These are phyloP conservation scores for Exophiala sp. DNA, from an alignment of 2,329 filamentous ascomycete species.

Conservation along the genomic window DNA sequence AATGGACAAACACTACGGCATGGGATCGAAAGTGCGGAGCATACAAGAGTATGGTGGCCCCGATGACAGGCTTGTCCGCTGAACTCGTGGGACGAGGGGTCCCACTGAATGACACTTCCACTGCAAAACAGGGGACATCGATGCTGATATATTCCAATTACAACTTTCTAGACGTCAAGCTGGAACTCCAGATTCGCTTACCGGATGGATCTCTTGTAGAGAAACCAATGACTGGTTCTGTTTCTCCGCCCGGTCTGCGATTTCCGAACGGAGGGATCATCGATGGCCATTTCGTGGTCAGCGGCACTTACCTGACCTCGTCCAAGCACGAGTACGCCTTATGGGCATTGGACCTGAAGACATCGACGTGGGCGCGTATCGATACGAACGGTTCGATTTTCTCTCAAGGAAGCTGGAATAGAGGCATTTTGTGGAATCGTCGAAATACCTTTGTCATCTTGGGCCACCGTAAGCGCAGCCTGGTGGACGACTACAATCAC, in stretches of 20 bases:
- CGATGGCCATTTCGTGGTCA: constrained; percentile 94
- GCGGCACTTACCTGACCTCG: constrained; percentile 93
- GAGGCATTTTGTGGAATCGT: constrained; percentile 87
- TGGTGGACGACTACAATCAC: constrained; percentile 98
- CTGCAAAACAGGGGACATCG: constrained; percentile 46
- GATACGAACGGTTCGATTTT: constrained; percentile 93
- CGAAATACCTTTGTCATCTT: constrained; percentile 94
- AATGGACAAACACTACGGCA: constrained; percentile 87
- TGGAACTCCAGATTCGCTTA: constrained; percentile 84
- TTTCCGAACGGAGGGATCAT: constrained; percentile 96
- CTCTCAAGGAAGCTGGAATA: constrained; percentile 95
- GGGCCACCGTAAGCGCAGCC: constrained; percentile 84
- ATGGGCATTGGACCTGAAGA: constrained; percentile 88
- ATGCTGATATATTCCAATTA: constrained; percentile 99
- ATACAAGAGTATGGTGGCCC: constrained; percentile 91
- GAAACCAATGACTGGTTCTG: constrained; percentile 80
- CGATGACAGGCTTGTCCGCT: constrained; percentile 53
- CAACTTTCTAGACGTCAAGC: constrained; percentile 94
- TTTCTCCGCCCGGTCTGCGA: constrained; percentile 84
- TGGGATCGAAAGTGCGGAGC: constrained; percentile 92
- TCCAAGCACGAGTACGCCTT: constrained; percentile 98
- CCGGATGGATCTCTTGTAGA: constrained; percentile 81
- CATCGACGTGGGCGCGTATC: constrained; percentile 89
- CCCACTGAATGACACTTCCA: constrained; percentile 19
- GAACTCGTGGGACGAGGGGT: constrained; percentile 26